Conservation (phyloP, 78 protist species). For the Blattamonas nauphoetae region DNA sequence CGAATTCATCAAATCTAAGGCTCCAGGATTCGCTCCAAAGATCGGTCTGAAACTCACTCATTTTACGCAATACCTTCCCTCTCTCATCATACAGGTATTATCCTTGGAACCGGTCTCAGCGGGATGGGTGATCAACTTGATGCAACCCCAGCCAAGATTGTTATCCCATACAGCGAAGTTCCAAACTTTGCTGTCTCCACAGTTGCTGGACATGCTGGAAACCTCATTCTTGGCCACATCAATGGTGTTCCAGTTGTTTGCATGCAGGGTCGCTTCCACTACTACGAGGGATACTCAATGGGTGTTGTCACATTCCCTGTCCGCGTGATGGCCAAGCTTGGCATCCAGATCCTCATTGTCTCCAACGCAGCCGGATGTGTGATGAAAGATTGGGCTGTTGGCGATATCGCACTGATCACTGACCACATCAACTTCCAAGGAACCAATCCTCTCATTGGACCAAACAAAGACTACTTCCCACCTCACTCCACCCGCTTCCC, state of each 20-base stretch:
- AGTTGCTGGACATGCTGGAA: background rate
- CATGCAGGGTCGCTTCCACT: slow-evolving; percentile 13
- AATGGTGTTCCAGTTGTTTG: slow-evolving; percentile 6
- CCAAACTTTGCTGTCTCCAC: background rate
- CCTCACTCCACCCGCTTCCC: background rate
- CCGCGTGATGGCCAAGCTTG: background rate
- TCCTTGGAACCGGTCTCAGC: background rate
- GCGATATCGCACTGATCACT: background rate
- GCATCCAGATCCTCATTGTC: background rate
- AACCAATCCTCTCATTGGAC: slow-evolving; percentile 4
- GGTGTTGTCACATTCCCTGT: background rate
- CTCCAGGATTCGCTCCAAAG: background rate
- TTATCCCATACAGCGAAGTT: background rate
- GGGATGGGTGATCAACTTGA: background rate
- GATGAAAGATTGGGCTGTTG: background rate
- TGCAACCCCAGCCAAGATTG: background rate
- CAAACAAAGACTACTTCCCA: background rate
- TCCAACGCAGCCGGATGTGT: background rate
- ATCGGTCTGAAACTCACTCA: background rate
- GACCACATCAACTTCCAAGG: slow-evolving; percentile 3
- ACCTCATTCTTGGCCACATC: background rate
- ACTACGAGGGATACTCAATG: background rate
- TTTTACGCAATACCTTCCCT: too few species aligned
- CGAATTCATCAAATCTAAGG: background rate
- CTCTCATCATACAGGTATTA: too few species aligned